Evolutionary conservation across 768 basidiomycete species (phyloP).

Genomic region (Leccinum longicurvipes): DNA sequence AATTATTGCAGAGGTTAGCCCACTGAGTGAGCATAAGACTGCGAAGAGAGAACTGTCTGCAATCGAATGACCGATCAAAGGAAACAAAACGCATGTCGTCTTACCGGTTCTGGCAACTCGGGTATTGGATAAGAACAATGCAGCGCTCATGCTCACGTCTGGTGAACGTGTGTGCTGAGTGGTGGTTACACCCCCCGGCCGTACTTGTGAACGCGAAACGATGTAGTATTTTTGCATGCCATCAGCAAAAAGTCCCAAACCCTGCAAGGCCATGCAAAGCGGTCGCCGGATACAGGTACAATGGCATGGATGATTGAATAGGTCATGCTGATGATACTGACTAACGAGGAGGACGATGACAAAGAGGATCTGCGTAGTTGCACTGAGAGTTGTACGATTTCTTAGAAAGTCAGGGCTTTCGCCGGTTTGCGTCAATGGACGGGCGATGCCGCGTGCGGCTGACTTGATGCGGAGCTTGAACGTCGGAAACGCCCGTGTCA

Average conservation of each 20-base stretch:
- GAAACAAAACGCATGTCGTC: constrained; percentile 18
- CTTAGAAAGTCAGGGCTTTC: too few relatives aligned
- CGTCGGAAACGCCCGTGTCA: too few relatives aligned
- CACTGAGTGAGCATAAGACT: too few relatives aligned
- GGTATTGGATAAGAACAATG: constrained; percentile 89
- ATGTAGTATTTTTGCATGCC: too few relatives aligned
- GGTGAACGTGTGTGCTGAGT: constrained; percentile 87
- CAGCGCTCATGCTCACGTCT: constrained; percentile 82
- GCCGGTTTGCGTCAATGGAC: too few relatives aligned
- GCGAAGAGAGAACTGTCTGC: too few relatives aligned
- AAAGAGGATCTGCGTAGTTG: constrained; percentile 33
- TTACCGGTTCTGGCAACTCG: constrained; percentile 83
- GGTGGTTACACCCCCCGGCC: constrained; percentile 63
- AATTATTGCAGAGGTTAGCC: too few relatives aligned
- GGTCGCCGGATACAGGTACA: constrained; percentile 89
- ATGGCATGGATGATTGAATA: constrained; percentile 95
- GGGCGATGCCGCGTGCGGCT: too few relatives aligned
- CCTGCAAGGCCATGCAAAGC: too few relatives aligned
- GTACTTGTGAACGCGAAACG: constrained; percentile 93
- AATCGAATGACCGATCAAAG: too few relatives aligned
- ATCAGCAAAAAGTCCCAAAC: too few relatives aligned
- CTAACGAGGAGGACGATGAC: constrained; percentile 52
- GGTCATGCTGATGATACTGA: constrained; percentile 54
- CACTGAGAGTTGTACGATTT: constrained; percentile 45
- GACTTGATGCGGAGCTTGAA: too few relatives aligned